Base-by-base conservation (phyloP, 495 filamentous ascomycete genomes). In the Corynascus novoguineensis region DNA sequence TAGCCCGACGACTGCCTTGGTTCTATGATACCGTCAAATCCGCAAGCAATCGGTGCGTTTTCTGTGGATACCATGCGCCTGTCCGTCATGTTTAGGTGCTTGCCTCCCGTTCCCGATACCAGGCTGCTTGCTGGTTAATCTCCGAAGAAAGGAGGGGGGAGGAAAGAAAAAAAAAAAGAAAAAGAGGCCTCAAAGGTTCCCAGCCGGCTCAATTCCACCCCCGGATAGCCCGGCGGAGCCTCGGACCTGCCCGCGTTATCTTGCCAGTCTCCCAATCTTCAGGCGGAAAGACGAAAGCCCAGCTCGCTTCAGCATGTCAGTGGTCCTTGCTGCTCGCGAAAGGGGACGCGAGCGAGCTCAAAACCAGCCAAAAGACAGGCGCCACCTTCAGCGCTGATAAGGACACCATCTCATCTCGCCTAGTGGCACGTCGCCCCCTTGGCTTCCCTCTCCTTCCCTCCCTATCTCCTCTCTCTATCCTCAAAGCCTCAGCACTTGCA, bases 401-500 rank as follows among this genome's bases (percentile, higher is more conserved):
- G n/a, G n/a, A n/a, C 27, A 0, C 46, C n/a, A 8, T 27, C 17
- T 4, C n/a, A 27, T 6, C 15, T 19, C 28, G n/a, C 28, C 5
- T n/a, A 19, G 27, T 3, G 6, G 15, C 27, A 10, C 0, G 24
- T 15, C 44, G n/a, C 5, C 28, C 4, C 7, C 32, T 22, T 32
- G 2, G 29, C 29, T 9, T 12, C 31, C 31, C 48, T 24, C 27
- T 22, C 22, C 49, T 49, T 41, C 42, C 53, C 17, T 53, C 31
- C 12, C 48, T 35, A 22, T 47, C 48, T 32, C 17, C 41, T 21
- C 38, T 48, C 31, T 52, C 57, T 27, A 38, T 31, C 50, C 46
- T 67, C 65, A 79, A 63, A 79, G 60, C 57, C 72, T 72, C 60
- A 89, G 81, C 60, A 95, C 87, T 67, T 86, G 84, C 53, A 80